These are phyloP conservation scores for Lophiotrema nucula DNA, from an alignment of 495 filamentous ascomycete genomes.

Conservation along the genomic window DNA sequence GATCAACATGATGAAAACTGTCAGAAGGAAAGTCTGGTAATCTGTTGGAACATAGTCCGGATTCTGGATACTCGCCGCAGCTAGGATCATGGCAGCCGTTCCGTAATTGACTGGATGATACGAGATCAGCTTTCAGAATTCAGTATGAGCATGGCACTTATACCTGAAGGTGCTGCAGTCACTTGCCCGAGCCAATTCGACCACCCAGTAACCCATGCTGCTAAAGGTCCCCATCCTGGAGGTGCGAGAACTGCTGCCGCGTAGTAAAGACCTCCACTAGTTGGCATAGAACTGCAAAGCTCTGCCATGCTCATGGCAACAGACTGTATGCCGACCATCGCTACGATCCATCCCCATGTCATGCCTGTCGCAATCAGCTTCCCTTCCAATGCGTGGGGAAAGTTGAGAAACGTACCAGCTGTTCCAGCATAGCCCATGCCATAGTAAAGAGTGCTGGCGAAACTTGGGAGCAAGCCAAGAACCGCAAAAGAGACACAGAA, in stretches of 20 bases:
- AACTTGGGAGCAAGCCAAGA: slow-evolving; percentile 69
- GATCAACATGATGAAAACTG: slow-evolving; percentile 65
- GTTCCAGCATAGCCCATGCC: slow-evolving; percentile 81
- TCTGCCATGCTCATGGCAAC: slow-evolving; percentile 68
- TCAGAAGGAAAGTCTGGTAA: slow-evolving; percentile 72
- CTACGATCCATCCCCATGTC: slow-evolving; percentile 80
- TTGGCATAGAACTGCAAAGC: slow-evolving; percentile 67
- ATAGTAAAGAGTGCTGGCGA: slow-evolving; percentile 73
- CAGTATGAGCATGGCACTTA: background rate
- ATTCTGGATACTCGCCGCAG: slow-evolving; percentile 65
- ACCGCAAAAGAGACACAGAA: slow-evolving; percentile 80
- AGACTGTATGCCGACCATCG: slow-evolving; percentile 72
- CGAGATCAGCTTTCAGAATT: background rate
- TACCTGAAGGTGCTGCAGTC: slow-evolving; percentile 33
- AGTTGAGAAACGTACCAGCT: slow-evolving; percentile 42
- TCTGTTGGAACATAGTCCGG: slow-evolving; percentile 62
- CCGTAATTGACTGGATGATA: slow-evolving; percentile 51
- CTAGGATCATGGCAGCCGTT: slow-evolving; percentile 69
- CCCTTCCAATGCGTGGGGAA: background rate
- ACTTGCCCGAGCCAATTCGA: slow-evolving; percentile 74
- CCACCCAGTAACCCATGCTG: slow-evolving; percentile 63
- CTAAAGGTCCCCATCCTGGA: slow-evolving; percentile 70
- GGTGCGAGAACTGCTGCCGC: slow-evolving; percentile 76
- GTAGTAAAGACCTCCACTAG: slow-evolving; percentile 77
- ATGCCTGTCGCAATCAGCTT: slow-evolving; percentile 51